Percentiles rank a stretch among this genome's conserved stretches.
Conservation (phyloP, 148 eudicot genomes). For the Hydrangea macrophylla region DNA sequence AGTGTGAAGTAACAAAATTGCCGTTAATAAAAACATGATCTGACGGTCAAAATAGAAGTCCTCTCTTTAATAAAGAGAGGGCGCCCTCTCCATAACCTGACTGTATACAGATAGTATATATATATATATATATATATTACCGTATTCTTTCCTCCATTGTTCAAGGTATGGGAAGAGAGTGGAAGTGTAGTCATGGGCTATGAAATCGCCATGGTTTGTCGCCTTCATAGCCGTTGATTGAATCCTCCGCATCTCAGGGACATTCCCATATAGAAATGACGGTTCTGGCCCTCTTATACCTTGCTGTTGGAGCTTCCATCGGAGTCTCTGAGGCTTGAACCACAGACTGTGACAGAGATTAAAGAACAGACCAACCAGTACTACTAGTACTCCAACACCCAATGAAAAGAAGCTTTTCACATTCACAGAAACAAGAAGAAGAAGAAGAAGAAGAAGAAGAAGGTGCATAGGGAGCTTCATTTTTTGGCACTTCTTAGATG, state of each 20-base stretch:
- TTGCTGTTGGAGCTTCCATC: conserved; percentile 41
- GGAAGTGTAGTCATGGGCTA: conserved; percentile 68
- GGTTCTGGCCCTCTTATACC: conserved; percentile 76
- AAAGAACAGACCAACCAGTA: neutral
- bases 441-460: conserved; percentile 3
- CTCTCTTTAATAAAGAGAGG: too few relatives aligned
- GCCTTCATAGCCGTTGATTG: conserved; percentile 28
- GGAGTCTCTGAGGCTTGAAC: conserved; percentile 31
- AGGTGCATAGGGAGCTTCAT: conserved; percentile 20
- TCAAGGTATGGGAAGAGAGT: conserved; percentile 79
- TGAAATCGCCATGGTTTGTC: conserved; percentile 23
- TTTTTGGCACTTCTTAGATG: conserved; percentile 1
- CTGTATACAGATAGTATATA: neutral
- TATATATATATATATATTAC: conserved; percentile 16
- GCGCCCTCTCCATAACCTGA: too few relatives aligned
- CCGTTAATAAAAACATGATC: too few relatives aligned
- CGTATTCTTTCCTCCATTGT: conserved; percentile 68
- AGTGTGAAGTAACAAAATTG: too few relatives aligned
- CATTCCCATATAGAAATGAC: conserved; percentile 57
- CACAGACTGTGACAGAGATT: conserved; percentile 24
- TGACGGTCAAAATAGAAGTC: too few relatives aligned
- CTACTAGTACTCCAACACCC: neutral
- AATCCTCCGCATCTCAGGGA: conserved; percentile 58
- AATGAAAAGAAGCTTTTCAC: conserved; percentile 5
- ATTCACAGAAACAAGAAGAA: neutral